Percentiles rank a stretch among this genome's conserved stretches.
Conservation (phyloP, 768 basidiomycete species). For the Albatrellus ellisii region DNA sequence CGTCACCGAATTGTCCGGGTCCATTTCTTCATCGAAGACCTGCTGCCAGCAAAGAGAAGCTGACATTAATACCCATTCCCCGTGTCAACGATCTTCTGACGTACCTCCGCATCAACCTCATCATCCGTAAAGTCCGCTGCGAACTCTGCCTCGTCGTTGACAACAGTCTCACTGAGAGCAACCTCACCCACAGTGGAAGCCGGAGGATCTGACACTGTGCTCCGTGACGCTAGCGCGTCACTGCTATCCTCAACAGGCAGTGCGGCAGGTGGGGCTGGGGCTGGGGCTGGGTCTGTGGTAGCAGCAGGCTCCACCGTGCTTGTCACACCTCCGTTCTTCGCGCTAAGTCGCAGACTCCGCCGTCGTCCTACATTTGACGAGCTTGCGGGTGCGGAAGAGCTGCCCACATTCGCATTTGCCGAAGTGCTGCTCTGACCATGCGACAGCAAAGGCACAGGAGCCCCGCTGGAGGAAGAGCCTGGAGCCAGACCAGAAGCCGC, state of each 20-base stretch:
- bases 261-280: too few relatives aligned
- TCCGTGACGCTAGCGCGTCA: not conserved
- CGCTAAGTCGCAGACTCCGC: constrained; percentile 75
- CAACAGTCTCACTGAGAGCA: constrained; percentile 40
- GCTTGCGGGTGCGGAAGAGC: constrained; percentile 7
- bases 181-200: constrained; percentile 25
- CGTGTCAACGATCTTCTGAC: constrained; percentile 5
- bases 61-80: not conserved
- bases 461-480: constrained; percentile 27
- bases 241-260: constrained; percentile 7
- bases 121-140: constrained; percentile 75
- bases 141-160: constrained; percentile 47
- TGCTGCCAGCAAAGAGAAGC: constrained; percentile 14
- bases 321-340: constrained; percentile 33
- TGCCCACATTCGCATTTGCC: constrained; percentile 7
- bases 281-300: too few relatives aligned
- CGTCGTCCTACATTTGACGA: constrained; percentile 36
- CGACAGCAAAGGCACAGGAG: too few relatives aligned
- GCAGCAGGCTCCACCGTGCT: constrained; percentile 10
- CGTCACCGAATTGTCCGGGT: constrained; percentile 50
- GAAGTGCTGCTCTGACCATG: constrained; percentile 10
- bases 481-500: constrained; percentile 53
- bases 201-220: constrained; percentile 16
- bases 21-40: constrained; percentile 82
- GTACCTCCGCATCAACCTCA: constrained; percentile 62